Evolutionary conservation across 2,329 filamentous ascomycete genomes (phyloP).

Genomic region (Paecilomyces variotii): DNA sequence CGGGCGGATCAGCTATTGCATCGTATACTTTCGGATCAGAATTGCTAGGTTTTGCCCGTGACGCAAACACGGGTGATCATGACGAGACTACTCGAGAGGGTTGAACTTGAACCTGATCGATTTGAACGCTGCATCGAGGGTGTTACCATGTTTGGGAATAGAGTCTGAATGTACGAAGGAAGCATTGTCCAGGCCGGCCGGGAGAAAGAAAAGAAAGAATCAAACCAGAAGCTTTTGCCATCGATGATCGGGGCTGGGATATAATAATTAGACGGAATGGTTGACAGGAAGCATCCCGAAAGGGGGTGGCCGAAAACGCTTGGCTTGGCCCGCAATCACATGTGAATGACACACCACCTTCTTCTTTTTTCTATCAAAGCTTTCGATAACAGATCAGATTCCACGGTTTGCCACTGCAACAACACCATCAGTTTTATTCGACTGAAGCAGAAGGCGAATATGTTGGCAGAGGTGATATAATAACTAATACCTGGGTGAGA

Average conservation of each 20-base stretch:
- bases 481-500: too few species aligned
- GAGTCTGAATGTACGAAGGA: too few species aligned
- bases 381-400: background rate
- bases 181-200: too few species aligned
- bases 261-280: background rate
- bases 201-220: background rate
- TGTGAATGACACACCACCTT: background rate
- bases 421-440: too few species aligned
- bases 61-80: background rate
- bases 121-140: background rate
- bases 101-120: background rate
- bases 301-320: background rate
- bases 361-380: background rate
- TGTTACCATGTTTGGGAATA: too few species aligned
- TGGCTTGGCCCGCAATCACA: background rate
- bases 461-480: too few species aligned
- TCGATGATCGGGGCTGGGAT: background rate
- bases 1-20: background rate
- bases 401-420: background rate
- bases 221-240: background rate
- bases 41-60: background rate
- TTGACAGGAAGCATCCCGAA: background rate
- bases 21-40: background rate
- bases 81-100: background rate
- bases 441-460: background rate